Percentiles rank a stretch among this genome's conserved stretches.
phyloP scores from a whole-genome alignment of 2,329 filamentous ascomycete species.

The Pseudogymnoascus sp. region DNA sequence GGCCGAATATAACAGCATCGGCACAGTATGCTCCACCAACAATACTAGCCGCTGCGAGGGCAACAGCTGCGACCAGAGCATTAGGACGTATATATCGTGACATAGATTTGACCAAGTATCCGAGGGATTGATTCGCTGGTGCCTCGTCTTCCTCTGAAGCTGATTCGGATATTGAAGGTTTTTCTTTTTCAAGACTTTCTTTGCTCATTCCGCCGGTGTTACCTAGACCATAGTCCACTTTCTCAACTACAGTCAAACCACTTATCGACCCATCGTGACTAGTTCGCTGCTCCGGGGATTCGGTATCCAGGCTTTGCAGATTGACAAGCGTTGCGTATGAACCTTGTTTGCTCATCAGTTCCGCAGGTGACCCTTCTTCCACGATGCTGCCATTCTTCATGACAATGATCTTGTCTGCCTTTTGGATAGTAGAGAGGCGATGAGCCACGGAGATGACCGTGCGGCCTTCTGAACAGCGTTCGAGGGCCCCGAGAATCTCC shows the following conservation, averaged over 20 bases:
- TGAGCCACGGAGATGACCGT: conserved; percentile 94
- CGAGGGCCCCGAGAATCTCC: conserved; percentile 63
- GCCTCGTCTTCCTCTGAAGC: conserved; percentile 12
- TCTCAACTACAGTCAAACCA: conserved; percentile 10
- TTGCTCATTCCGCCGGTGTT: not conserved
- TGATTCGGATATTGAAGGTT: not conserved
- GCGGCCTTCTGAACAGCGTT: conserved; percentile 64
- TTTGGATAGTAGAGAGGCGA: conserved; percentile 83
- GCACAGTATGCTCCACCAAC: conserved; percentile 48
- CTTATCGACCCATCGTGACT: conserved; percentile 12
- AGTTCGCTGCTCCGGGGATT: conserved; percentile 16
- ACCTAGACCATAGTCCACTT: conserved; percentile 6
- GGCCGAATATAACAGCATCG: conserved; percentile 50
- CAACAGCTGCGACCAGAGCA: conserved; percentile 29
- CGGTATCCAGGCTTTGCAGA: conserved; percentile 27
- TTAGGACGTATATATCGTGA: conserved; percentile 14
- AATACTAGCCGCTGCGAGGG: conserved; percentile 42
- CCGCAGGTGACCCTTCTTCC: conserved; percentile 68
- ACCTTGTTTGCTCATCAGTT: conserved; percentile 60
- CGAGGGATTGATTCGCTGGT: conserved; percentile 14
- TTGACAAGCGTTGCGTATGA: conserved; percentile 33
- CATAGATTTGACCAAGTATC: conserved; percentile 11
- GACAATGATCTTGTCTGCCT: conserved; percentile 94
- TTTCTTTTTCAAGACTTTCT: not conserved
- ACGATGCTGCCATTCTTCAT: conserved; percentile 79